A percentile compares a stretch with the other conserved stretches of the same genome.
Evolutionary conservation across 139 green algal genomes (phyloP).

Genomic region (Chlorella sorokiniana): DNA sequence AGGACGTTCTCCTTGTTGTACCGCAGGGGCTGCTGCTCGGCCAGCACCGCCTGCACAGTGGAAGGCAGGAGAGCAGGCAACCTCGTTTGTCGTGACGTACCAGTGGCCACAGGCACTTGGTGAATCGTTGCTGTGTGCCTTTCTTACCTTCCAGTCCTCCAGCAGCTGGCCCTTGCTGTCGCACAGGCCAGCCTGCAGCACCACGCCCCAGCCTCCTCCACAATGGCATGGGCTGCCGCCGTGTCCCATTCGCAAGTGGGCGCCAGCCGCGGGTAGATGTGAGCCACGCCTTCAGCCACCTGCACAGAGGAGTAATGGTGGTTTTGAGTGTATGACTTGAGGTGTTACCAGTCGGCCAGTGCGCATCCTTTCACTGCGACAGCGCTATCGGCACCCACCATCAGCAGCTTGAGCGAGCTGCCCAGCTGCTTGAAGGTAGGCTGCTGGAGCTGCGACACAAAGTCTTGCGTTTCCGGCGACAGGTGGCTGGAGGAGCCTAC

Average conservation of each 20-base stretch:
- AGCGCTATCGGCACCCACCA: constrained; percentile 43
- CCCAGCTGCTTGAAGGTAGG: constrained; percentile 77
- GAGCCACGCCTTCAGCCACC: constrained; percentile 76
- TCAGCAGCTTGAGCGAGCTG: constrained; percentile 84
- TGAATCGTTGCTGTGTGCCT: neutral
- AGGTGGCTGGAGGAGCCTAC: constrained; percentile 68
- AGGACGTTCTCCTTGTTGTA: constrained; percentile 89
- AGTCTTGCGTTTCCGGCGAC: constrained; percentile 69
- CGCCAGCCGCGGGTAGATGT: constrained; percentile 81
- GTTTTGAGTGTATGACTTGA: neutral
- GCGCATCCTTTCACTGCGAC: neutral
- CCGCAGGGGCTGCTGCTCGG: constrained; percentile 59
- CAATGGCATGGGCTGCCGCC: constrained; percentile 83
- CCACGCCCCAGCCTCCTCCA: constrained; percentile 82
- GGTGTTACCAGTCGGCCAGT: neutral
- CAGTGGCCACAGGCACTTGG: neutral
- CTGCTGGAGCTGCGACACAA: constrained; percentile 66
- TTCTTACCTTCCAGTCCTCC: constrained; percentile 78
- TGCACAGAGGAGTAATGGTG: neutral
- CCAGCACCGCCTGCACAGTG: constrained; percentile 57
- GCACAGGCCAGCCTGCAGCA: constrained; percentile 78
- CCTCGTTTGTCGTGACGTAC: neutral
- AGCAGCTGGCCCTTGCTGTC: constrained; percentile 73
- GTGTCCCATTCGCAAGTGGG: constrained; percentile 88
- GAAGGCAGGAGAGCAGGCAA: neutral